Evolutionary conservation across 2,329 filamentous ascomycete species (phyloP).

Genomic region (Didymella exigua): DNA sequence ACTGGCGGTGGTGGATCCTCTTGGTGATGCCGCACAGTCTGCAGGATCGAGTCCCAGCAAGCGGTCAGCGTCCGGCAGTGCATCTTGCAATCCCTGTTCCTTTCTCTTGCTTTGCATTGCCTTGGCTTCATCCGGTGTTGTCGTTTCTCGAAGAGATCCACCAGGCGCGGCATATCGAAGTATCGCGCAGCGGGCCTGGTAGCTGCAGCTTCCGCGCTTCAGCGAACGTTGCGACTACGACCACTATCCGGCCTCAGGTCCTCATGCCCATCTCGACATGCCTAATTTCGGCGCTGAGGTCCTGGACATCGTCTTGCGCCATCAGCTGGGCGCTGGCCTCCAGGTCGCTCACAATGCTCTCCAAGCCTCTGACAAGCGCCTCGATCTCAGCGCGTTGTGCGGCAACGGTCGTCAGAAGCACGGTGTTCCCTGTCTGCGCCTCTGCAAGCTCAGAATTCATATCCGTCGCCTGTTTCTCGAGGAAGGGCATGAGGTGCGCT

Average conservation of each 20-base stretch:
- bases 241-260: constrained; percentile 24
- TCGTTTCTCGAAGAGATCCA: not conserved
- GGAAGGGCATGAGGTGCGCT: constrained; percentile 64
- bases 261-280: constrained; percentile 46
- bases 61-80: not conserved
- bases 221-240: not conserved
- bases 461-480: constrained; percentile 57
- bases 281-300: constrained; percentile 42
- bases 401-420: constrained; percentile 57
- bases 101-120: too few relatives aligned
- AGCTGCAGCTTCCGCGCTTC: not conserved
- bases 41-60: not conserved
- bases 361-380: constrained; percentile 59
- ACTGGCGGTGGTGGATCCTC: not conserved
- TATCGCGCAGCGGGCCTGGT: not conserved
- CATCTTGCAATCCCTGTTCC: not conserved
- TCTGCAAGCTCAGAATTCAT: constrained; percentile 57
- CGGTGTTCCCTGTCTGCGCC: constrained; percentile 60
- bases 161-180: not conserved
- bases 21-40: not conserved
- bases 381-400: constrained; percentile 64
- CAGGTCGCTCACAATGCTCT: constrained; percentile 62
- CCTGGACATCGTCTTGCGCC: constrained; percentile 46
- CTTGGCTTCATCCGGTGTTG: not conserved
- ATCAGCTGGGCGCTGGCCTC: constrained; percentile 56